phyloP scores from a whole-genome alignment of 2,329 filamentous ascomycete species.

The Aspergillus candidus region DNA sequence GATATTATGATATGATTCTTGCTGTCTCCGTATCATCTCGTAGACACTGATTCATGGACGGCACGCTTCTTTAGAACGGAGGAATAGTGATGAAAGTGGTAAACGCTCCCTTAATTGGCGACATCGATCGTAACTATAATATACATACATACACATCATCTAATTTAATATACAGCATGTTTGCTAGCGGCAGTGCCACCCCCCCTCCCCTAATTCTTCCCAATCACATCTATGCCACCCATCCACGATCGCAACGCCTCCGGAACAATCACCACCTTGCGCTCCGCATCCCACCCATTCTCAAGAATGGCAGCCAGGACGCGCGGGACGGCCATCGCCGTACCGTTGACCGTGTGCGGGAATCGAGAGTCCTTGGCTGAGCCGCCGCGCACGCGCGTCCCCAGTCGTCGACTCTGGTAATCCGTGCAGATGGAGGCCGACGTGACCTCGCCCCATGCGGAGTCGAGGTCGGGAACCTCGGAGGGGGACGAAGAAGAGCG shows the following conservation, averaged over 20 bases:
- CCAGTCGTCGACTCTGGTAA: constrained; percentile 80
- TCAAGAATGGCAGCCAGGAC: constrained; percentile 86
- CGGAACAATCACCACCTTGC: constrained; percentile 65
- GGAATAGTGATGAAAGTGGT: background rate
- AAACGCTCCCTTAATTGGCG: too few species aligned
- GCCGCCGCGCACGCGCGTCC: constrained; percentile 61
- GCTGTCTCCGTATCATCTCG: too few species aligned
- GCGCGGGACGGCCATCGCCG: constrained; percentile 82
- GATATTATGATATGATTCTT: too few species aligned
- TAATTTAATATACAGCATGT: too few species aligned
- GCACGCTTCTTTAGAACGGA: background rate
- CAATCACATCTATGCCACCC: constrained; percentile 65
- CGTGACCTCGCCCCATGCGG: constrained; percentile 90
- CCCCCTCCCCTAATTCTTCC: constrained; percentile 18
- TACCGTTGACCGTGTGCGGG: constrained; percentile 90
- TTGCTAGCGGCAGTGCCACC: background rate
- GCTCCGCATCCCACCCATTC: constrained; percentile 75
- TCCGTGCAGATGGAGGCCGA: constrained; percentile 88
- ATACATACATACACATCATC: constrained; percentile 1
- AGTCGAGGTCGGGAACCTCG: constrained; percentile 35
- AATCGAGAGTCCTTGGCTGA: constrained; percentile 53
- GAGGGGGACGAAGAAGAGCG: constrained; percentile 14
- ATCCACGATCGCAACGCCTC: constrained; percentile 78
- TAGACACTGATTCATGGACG: too few species aligned
- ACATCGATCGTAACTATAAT: background rate